phyloP scores from a whole-genome alignment of 2,329 filamentous ascomycete species.

The Penicillium sp. region DNA sequence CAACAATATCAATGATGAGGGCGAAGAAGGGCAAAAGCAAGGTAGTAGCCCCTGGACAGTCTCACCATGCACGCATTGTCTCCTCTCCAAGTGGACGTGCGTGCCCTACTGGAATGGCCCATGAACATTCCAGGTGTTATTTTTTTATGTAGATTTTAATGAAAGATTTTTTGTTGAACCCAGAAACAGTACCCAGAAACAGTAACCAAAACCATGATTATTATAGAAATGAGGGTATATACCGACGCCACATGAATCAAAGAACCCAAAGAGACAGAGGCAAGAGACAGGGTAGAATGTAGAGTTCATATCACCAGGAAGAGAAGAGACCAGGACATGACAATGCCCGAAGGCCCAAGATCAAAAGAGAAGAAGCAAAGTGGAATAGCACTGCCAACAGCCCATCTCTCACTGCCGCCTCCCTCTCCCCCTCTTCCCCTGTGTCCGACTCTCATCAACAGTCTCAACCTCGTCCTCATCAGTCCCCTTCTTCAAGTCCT shows the following conservation, averaged over 20 bases:
- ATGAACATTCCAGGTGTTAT: not conserved
- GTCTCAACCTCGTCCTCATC: conserved; percentile 61
- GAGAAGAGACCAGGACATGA: conserved; percentile 2
- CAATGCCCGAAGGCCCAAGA: not conserved
- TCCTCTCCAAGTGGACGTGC: not conserved
- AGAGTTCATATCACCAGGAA: not conserved
- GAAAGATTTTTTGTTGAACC: not conserved
- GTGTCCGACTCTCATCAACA: conserved; percentile 42
- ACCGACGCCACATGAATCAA: conserved; percentile 12
- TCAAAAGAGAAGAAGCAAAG: not conserved
- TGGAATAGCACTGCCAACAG: not conserved
- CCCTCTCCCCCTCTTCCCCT: conserved; percentile 42
- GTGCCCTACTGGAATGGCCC: conserved; percentile 1
- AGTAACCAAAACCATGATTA: not conserved
- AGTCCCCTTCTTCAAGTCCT: conserved; percentile 60
- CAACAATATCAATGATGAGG: not conserved
- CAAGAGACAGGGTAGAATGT: conserved; percentile 1
- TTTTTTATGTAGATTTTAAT: not conserved
- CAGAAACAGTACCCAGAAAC: not conserved
- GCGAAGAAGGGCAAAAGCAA: not conserved
- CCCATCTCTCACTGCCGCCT: conserved; percentile 32
- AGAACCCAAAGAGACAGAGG: not conserved
- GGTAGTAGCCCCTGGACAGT: not conserved
- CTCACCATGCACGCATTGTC: conserved; percentile 1
- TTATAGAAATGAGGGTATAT: conserved; percentile 13